These are phyloP conservation scores for Magnolia kwangsiensis DNA, from an alignment of 164 flowering plant species.

Conservation along the genomic window DNA sequence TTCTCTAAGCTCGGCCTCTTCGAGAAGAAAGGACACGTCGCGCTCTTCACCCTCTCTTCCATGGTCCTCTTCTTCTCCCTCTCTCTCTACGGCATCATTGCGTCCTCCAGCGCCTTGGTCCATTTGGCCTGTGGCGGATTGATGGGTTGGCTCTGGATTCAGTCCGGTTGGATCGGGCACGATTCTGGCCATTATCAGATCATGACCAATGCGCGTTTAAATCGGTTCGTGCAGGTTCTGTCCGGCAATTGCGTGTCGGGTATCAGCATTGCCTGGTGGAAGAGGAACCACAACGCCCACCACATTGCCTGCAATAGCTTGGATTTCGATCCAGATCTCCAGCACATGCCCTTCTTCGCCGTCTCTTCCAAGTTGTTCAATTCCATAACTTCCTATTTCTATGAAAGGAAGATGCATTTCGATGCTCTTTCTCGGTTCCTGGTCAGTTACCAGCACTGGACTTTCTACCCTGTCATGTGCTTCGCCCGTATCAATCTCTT, in stretches of 20 bases:
- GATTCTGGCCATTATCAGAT: conserved; percentile 62
- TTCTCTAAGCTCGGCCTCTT: conserved; percentile 56
- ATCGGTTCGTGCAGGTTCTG: conserved; percentile 38
- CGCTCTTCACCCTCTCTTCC: conserved; percentile 13
- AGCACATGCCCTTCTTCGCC: conserved; percentile 57
- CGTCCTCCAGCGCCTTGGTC: conserved; percentile 21
- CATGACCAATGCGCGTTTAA: conserved; percentile 32
- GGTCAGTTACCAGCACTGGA: conserved; percentile 60
- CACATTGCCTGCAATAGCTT: conserved; percentile 58
- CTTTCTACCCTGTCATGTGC: conserved; percentile 61
- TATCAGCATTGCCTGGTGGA: conserved; percentile 78
- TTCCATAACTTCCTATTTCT: conserved; percentile 42
- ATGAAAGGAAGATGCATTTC: conserved; percentile 45
- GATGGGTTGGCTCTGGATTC: conserved; percentile 56
- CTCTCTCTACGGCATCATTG: conserved; percentile 40
- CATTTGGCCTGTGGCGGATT: conserved; percentile 41
- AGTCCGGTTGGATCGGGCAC: conserved; percentile 57
- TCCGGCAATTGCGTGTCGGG: conserved; percentile 61
- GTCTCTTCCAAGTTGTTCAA: conserved; percentile 46
- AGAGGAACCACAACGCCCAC: conserved; percentile 67
- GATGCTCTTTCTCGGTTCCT: conserved; percentile 42
- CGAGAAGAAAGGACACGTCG: conserved; percentile 61
- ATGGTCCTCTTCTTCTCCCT: conserved; percentile 25
- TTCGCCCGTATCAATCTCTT: conserved; percentile 50
- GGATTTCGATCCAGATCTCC: conserved; percentile 58